Evolutionary conservation across 768 basidiomycete genomes (phyloP).

Genomic region (Tylopilus intermedius): DNA sequence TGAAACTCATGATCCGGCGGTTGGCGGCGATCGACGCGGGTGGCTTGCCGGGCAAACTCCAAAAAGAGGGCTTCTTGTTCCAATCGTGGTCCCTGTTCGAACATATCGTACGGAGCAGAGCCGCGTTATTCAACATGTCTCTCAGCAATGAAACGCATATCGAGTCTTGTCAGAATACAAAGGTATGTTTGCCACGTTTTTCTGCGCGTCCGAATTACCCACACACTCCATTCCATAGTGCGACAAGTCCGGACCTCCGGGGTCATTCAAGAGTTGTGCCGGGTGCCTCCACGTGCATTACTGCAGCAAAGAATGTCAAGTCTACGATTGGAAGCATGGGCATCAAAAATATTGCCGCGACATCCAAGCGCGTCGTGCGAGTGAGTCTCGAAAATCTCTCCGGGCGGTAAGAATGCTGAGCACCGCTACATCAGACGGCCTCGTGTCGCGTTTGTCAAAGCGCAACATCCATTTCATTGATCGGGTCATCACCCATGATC

Average conservation of each 20-base stretch:
- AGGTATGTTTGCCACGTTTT: slow-evolving; percentile 11
- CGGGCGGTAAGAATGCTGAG: background rate
- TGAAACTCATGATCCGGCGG: slow-evolving; percentile 16
- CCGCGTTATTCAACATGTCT: slow-evolving; percentile 5
- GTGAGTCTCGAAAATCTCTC: slow-evolving; percentile 6
- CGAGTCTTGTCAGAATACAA: slow-evolving; percentile 24
- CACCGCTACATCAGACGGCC: slow-evolving; percentile 13
- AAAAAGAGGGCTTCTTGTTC: slow-evolving; percentile 14
- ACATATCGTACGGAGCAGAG: slow-evolving; percentile 14
- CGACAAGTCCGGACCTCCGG: slow-evolving; percentile 21
- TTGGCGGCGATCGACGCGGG: slow-evolving; percentile 11
- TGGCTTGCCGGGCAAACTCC: slow-evolving; percentile 12
- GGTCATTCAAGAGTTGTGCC: slow-evolving; percentile 24
- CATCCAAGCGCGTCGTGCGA: slow-evolving; percentile 24
- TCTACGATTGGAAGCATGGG: slow-evolving; percentile 26
- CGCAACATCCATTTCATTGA: slow-evolving; percentile 25
- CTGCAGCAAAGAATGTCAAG: slow-evolving; percentile 30
- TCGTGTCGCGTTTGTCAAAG: slow-evolving; percentile 18
- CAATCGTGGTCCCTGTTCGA: slow-evolving; percentile 22
- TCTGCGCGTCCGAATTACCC: background rate
- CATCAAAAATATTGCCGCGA: slow-evolving; percentile 24
- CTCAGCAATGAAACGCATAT: slow-evolving; percentile 11
- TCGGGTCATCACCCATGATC: slow-evolving; percentile 18
- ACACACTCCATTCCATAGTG: slow-evolving; percentile 13
- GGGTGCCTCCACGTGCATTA: slow-evolving; percentile 29